Percentiles rank a stretch among this genome's conserved stretches.
phyloP scores from a whole-genome alignment of 2,329 filamentous ascomycete species.

The Diaporthe capsici region DNA sequence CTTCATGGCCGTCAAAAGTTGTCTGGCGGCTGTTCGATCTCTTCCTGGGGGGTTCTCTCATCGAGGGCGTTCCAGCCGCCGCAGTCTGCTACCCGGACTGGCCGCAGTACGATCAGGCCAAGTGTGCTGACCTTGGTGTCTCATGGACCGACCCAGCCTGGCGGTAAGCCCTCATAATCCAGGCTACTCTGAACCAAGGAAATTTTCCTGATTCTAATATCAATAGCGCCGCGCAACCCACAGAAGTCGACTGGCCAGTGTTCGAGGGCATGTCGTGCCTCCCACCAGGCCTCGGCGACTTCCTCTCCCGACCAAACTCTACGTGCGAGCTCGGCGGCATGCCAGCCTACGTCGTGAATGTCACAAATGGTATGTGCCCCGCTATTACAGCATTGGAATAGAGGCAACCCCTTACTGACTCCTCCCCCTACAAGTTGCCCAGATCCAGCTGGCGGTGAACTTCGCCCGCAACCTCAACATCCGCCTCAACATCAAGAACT shows the following conservation, averaged over 20 bases:
- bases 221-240: neutral
- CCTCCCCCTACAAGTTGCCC: conserved; percentile 47
- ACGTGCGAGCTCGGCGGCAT: conserved; percentile 29
- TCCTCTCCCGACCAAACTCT: conserved; percentile 1
- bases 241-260: conserved; percentile 30
- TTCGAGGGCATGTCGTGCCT: conserved; percentile 35
- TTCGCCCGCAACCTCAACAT: conserved; percentile 62
- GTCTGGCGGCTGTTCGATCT: conserved; percentile 33
- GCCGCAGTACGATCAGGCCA: conserved; percentile 24
- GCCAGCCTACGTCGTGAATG: conserved; percentile 28
- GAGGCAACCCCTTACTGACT: neutral
- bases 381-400: fast-evolving
- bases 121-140: conserved; percentile 16
- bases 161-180: neutral
- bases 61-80: conserved; percentile 30
- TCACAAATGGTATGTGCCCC: conserved; percentile 5
- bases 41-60: conserved; percentile 27
- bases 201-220: neutral
- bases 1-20: conserved; percentile 28
- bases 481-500: conserved; percentile 65
- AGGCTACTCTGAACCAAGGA: fast-evolving
- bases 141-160: conserved; percentile 28
- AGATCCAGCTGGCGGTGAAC: conserved; percentile 63
- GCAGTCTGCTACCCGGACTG: conserved; percentile 33
- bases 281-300: conserved; percentile 25